A percentile compares a stretch with the other conserved stretches of the same genome.
These are phyloP conservation scores for Phaeoacremonium minimum DNA, from an alignment of 2,329 filamentous ascomycete genomes.

Conservation along the genomic window DNA sequence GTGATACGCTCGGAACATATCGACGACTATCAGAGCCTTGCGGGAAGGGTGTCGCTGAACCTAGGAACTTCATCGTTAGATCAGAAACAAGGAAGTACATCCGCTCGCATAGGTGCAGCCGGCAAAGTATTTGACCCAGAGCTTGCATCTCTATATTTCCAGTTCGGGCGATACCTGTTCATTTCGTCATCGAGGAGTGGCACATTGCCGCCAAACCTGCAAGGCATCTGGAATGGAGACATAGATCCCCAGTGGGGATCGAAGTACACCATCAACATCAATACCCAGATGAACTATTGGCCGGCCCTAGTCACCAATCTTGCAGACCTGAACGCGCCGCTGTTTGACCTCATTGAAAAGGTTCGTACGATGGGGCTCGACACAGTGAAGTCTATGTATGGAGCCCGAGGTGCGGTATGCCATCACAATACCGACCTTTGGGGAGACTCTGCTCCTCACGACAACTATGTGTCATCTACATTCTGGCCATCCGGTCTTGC, in stretches of 20 bases:
- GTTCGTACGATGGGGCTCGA: too few relatives aligned
- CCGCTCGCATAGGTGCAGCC: too few relatives aligned
- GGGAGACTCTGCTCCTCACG: slow-evolving; percentile 13
- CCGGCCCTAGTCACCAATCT: slow-evolving; percentile 21
- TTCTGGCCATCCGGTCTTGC: slow-evolving; percentile 5
- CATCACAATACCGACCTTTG: slow-evolving; percentile 19
- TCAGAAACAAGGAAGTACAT: too few relatives aligned
- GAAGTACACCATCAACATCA: slow-evolving; percentile 32
- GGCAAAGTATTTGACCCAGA: too few relatives aligned
- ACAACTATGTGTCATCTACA: slow-evolving; percentile 5
- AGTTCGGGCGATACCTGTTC: too few relatives aligned
- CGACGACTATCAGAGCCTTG: too few relatives aligned
- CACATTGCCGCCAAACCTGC: too few relatives aligned
- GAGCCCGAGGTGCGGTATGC: slow-evolving; percentile 12
- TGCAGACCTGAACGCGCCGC: slow-evolving; percentile 18
- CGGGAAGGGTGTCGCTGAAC: too few relatives aligned
- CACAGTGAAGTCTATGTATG: slow-evolving; percentile 14
- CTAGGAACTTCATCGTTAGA: too few relatives aligned
- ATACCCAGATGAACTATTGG: slow-evolving; percentile 31
- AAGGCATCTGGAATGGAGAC: slow-evolving; percentile 29
- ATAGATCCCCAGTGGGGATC: slow-evolving; percentile 24
- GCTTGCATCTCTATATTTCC: too few relatives aligned
- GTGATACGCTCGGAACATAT: too few relatives aligned
- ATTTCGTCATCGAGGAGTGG: too few relatives aligned
- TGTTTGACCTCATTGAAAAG: slow-evolving; percentile 8